These are phyloP conservation scores for Xylaria hypoxylon DNA, from an alignment of 2,329 filamentous ascomycete genomes.

Conservation along the genomic window DNA sequence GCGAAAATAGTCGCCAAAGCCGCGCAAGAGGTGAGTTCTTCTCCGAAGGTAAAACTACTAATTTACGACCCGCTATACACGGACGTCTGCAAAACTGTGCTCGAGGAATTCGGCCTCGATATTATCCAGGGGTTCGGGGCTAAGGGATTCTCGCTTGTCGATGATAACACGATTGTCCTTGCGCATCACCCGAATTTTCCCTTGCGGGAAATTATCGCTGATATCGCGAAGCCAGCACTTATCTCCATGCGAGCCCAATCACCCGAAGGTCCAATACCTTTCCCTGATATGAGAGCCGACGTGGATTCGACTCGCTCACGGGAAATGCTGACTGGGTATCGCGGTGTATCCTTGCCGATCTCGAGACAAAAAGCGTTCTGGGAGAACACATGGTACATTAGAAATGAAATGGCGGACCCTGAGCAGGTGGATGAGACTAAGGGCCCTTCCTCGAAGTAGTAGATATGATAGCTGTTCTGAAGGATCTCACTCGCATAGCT, in stretches of 20 bases:
- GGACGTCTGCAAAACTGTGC: constrained; percentile 25
- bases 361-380: constrained; percentile 3
- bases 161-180: constrained; percentile 37
- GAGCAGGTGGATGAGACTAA: not conserved
- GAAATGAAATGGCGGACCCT: not conserved
- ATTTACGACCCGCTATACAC: constrained; percentile 35
- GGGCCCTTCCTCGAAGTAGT: no score
- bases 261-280: no score
- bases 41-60: fast-evolving
- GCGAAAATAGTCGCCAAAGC: constrained; percentile 19
- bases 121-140: constrained; percentile 36
- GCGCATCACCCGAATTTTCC: constrained; percentile 25
- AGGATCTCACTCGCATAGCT: not conserved
- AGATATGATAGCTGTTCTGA: no score
- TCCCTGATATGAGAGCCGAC: constrained; percentile 4
- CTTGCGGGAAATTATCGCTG: constrained; percentile 36
- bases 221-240: constrained; percentile 34
- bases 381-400: constrained; percentile 25
- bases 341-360: not conserved
- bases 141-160: constrained; percentile 37
- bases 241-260: constrained; percentile 35
- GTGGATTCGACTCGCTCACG: constrained; percentile 23
- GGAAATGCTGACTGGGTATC: constrained; percentile 37
- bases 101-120: constrained; percentile 16
- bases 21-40: constrained; percentile 14